Evolutionary conservation across 2,329 filamentous ascomycete genomes (phyloP), one percentile per base, ranked within the genome.

Genomic region (Penicillium sp.): DNA sequence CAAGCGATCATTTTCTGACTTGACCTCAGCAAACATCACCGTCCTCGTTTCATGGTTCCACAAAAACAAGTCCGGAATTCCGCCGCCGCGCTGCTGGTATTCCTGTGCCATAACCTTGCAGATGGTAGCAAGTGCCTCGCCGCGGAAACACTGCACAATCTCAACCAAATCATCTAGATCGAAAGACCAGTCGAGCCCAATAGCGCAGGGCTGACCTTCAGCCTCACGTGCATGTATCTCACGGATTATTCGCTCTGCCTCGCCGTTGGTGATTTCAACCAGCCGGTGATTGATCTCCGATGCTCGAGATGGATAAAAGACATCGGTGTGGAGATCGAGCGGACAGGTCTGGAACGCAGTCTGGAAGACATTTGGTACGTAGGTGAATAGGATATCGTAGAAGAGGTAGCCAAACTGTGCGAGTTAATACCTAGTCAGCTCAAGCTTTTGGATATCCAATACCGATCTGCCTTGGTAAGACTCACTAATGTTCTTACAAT

Each of bases 61-160:
- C 2, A 99, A 80, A 60, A 99, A 89, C 59, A 99, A 76, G 78
- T 99, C 94, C 3, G 94, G 94, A 57, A 99, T 87, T 0, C 94
- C 94, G 14, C 91, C 89, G 4, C 90, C 90, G 46, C 94, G 79
- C 64, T 90, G 87, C 60, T 85, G 84, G 74, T 99, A 99, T 71
- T 99, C 94, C 74, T 99, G 92, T 38, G 91, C 92, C 81, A 97
- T 86, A 38, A 97, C 91, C 73, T 93, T 94, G 76, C 94, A 97
- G 29, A 97, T 81, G 0, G 86, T 86, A 6, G 89, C 90, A 56
- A 99, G 78, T 1, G 90, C 91, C 57, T 85, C 84, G n/a, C 89
- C 87, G 29, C 85, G 80, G 67, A 96, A 96, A 74, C 89, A 93
- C 23, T 75, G 68, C 5, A 87, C 86, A 56, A 97, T 87, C 70